Base-by-base conservation (phyloP, 441 rosid species). In the Macaranga tanarius region DNA sequence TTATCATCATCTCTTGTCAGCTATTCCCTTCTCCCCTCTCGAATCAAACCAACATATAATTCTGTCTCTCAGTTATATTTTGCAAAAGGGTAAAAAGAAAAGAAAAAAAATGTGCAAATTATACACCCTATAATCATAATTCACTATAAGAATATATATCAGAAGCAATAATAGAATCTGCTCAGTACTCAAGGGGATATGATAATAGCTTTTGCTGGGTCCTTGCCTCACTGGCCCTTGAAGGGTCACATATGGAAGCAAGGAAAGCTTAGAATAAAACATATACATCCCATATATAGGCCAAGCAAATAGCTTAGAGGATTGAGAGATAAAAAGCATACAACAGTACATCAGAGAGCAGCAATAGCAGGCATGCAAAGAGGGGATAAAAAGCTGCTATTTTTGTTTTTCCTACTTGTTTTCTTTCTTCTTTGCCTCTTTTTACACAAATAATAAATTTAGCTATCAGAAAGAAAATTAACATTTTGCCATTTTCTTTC, bases 331-430 rank as follows among this genome's bases (percentile, higher is more conserved):
- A 47, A 22, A 65, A 55, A 66, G 57, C 57, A 16, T 3, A 57
- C 52, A 0, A 16, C 45, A 70, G 44, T 47, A 59, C 72, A 73
- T 72, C 55, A 73, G 56, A 68, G 50, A 68, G 69, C 73, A 72
- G 78, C 62, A 19, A 48, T 40, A 45, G 77, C 73, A 62, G 71
- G 77, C 82, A 76, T 64, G 81, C 68, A 22, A 67, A 55, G 47
- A 67, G 58, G 38, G 22, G 60, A 72, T 15, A 55, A 45, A 79
- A 77, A 64, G 79, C 83, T 82, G 83, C 73, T 20, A 17, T 60
- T 56, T 74, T 66, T 72, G 67, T 77, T 76, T 78, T 75, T 40
- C 72, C 28, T 72, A 26, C 20, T n/a, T 75, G 73, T 72, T 72
- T 17, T 69, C 50, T 31, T 59, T 26, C 56, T 44, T 64, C 10